Percentiles rank a stretch among this genome's conserved stretches.
phyloP scores from a whole-genome alignment of 2,329 filamentous ascomycete species.

The Xylaria multiplex region DNA sequence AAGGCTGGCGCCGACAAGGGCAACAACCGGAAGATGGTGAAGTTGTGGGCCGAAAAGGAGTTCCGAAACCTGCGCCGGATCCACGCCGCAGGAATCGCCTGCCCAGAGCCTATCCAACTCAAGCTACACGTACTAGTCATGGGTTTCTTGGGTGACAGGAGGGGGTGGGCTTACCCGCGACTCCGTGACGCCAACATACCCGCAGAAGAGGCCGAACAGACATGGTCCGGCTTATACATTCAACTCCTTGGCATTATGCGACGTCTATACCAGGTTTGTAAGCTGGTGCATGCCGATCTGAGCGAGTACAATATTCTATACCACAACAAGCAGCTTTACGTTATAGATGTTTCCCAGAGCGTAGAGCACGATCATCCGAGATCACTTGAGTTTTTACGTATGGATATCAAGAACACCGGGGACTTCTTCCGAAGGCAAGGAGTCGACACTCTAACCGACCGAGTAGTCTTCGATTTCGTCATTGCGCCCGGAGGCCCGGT shows the following conservation, averaged over 20 bases:
- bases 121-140: constrained; percentile 96
- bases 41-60: constrained; percentile 98
- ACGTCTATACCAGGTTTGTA: constrained; percentile 90
- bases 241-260: constrained; percentile 91
- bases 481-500: constrained; percentile 68
- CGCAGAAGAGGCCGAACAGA: constrained; percentile 72
- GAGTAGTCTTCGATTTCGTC: constrained; percentile 85
- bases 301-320: constrained; percentile 99
- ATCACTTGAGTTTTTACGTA: constrained; percentile 90
- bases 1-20: constrained; percentile 91
- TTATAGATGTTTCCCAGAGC: constrained; percentile 97
- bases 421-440: constrained; percentile 91
- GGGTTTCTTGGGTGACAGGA: constrained; percentile 88
- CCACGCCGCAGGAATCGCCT: constrained; percentile 84
- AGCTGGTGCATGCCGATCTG: constrained; percentile 92
- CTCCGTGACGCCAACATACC: constrained; percentile 85
- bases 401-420: constrained; percentile 97
- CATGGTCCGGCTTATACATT: constrained; percentile 82
- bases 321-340: constrained; percentile 81
- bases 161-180: constrained; percentile 87
- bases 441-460: constrained; percentile 82
- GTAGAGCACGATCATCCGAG: constrained; percentile 97
- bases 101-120: constrained; percentile 87
- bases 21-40: constrained; percentile 96
- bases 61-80: constrained; percentile 92